A percentile compares a stretch with the other conserved stretches of the same genome.
Conservation (phyloP, 495 filamentous ascomycete species). For the Lasiosphaeris hirsuta region DNA sequence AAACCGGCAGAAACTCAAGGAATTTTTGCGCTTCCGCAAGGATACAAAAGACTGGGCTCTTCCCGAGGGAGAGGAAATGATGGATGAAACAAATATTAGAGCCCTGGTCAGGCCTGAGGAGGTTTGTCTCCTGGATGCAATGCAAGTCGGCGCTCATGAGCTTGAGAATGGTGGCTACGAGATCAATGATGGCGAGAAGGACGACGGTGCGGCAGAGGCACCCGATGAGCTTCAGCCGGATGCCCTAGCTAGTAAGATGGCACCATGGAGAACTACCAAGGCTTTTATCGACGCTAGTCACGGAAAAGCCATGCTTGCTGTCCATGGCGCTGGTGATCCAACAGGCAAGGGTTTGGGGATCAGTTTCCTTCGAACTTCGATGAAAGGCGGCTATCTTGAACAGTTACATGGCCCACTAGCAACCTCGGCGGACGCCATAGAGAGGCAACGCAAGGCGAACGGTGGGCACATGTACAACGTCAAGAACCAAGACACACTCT, state of each 20-base stretch:
- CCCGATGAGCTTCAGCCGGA: constrained; percentile 67
- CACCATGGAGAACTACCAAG: constrained; percentile 91
- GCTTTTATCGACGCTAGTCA: constrained; percentile 91
- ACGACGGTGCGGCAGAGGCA: constrained; percentile 43
- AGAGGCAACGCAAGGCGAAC: constrained; percentile 75
- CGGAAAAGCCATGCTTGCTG: constrained; percentile 93
- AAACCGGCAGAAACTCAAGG: constrained; percentile 92
- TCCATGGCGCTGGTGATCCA: constrained; percentile 94
- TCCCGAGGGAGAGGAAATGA: constrained; percentile 61
- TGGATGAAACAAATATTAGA: constrained; percentile 73
- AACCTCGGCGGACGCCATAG: constrained; percentile 66
- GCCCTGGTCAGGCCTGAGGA: constrained; percentile 92
- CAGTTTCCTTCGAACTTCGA: constrained; percentile 92
- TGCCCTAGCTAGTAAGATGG: constrained; percentile 60
- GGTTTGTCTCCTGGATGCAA: constrained; percentile 87
- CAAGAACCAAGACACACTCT: constrained; percentile 80
- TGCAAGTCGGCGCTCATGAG: constrained; percentile 88
- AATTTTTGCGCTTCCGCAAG: constrained; percentile 87
- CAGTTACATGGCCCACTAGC: constrained; percentile 83
- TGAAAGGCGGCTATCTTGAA: constrained; percentile 97
- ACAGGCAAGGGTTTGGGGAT: constrained; percentile 89
- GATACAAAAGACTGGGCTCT: constrained; percentile 82
- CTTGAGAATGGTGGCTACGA: constrained; percentile 76
- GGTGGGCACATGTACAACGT: constrained; percentile 98
- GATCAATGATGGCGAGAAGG: constrained; percentile 62